These are phyloP conservation scores for Peziza echinospora DNA, from an alignment of 495 filamentous ascomycete species.

Conservation along the genomic window DNA sequence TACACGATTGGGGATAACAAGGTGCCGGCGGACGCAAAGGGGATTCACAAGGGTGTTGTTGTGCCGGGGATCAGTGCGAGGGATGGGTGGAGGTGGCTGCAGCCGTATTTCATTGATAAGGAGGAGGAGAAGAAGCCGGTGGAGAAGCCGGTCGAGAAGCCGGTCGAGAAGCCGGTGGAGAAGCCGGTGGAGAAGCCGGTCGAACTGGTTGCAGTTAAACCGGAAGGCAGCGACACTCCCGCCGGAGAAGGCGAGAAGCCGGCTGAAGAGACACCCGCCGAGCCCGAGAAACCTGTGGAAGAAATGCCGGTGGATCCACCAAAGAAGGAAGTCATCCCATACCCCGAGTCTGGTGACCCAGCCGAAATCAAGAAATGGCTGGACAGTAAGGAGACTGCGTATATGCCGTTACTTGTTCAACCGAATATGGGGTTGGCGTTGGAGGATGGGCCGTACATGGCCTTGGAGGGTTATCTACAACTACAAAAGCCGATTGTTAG, in stretches of 20 bases:
- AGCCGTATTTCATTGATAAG: conserved; percentile 21
- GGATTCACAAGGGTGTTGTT: conserved; percentile 3
- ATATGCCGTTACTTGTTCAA: conserved; percentile 16
- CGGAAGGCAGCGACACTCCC: not conserved
- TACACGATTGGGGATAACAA: conserved; percentile 6
- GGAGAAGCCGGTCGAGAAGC: no score
- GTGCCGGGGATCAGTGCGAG: conserved; percentile 10
- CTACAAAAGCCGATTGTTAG: conserved; percentile 17
- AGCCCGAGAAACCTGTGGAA: no score
- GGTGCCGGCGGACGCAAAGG: not conserved
- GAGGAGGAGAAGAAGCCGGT: not conserved
- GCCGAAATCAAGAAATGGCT: no score
- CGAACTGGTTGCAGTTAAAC: no score
- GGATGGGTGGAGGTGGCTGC: conserved; percentile 27
- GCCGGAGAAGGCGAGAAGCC: not conserved
- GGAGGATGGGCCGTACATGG: conserved; percentile 23
- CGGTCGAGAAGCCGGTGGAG: no score
- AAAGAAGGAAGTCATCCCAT: no score
- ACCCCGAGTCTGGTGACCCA: no score
- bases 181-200: no score
- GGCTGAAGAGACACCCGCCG: no score
- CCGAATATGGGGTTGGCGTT: conserved; percentile 11
- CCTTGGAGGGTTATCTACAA: conserved; percentile 28
- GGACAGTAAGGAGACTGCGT: conserved; percentile 6
- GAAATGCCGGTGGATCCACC: no score